A percentile compares a stretch with the other conserved stretches of the same genome.
phyloP scores from a whole-genome alignment of 2,329 filamentous ascomycete species.

The Myriosclerotinia duriaeana region DNA sequence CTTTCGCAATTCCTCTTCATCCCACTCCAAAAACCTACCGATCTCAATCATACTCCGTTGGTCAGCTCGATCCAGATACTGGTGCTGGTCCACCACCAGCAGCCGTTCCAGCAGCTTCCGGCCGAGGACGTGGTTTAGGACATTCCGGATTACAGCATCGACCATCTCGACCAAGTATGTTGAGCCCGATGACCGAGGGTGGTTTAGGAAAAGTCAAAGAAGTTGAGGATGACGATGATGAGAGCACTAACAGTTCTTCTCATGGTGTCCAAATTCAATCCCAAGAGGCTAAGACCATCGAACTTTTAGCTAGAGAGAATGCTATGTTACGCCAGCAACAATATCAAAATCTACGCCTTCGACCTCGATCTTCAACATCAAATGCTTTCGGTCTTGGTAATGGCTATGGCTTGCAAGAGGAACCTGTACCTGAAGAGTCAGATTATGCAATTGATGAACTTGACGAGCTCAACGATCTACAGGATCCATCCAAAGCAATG shows the following conservation, averaged over 20 bases:
- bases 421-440: slow-evolving; percentile 61
- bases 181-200: slow-evolving; percentile 69
- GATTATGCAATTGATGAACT: slow-evolving; percentile 73
- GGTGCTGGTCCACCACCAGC: slow-evolving; percentile 33
- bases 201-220: slow-evolving; percentile 69
- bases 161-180: slow-evolving; percentile 74
- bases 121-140: slow-evolving; percentile 45
- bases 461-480: slow-evolving; percentile 58
- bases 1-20: slow-evolving; percentile 83
- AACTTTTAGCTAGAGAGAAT: slow-evolving; percentile 62
- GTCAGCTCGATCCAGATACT: slow-evolving; percentile 74
- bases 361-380: slow-evolving; percentile 58
- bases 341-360: slow-evolving; percentile 55
- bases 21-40: slow-evolving; percentile 90
- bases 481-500: slow-evolving; percentile 37
- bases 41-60: slow-evolving; percentile 95
- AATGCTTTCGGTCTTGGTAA: slow-evolving; percentile 53
- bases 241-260: slow-evolving; percentile 55
- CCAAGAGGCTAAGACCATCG: slow-evolving; percentile 60
- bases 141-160: slow-evolving; percentile 75
- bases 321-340: slow-evolving; percentile 60
- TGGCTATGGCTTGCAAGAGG: slow-evolving; percentile 59
- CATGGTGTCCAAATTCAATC: slow-evolving; percentile 56
- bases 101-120: slow-evolving; percentile 30
- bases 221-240: slow-evolving; percentile 64